Percentiles rank a stretch among this genome's conserved stretches.
Evolutionary conservation across 2,329 filamentous ascomycete species (phyloP).

Genomic region (Calonectria crousiana): DNA sequence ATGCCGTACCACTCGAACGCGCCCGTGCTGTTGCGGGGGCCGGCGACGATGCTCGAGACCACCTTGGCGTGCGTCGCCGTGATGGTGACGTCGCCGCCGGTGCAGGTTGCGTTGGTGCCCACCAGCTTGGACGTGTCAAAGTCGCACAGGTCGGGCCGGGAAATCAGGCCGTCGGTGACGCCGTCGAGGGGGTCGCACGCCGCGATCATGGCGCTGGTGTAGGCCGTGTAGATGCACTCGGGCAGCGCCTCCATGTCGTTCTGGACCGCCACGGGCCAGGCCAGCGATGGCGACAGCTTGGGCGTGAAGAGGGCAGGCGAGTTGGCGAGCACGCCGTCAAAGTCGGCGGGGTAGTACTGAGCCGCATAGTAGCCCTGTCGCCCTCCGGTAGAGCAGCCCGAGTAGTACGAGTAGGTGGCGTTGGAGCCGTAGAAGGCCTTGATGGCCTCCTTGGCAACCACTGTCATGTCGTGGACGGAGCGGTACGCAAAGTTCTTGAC

Average conservation of each 20-base stretch:
- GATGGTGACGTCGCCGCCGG: background rate
- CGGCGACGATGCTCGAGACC: background rate
- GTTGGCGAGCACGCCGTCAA: conserved; percentile 11
- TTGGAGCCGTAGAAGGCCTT: background rate
- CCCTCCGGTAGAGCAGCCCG: conserved; percentile 6
- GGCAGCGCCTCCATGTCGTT: background rate
- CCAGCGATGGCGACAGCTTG: background rate
- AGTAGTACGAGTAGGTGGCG: conserved; percentile 1
- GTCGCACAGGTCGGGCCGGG: background rate
- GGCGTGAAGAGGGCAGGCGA: background rate
- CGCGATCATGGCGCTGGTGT: background rate
- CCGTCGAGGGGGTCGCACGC: conserved; percentile 1
- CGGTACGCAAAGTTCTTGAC: conserved; percentile 12
- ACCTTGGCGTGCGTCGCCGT: background rate
- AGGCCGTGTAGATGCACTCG: background rate
- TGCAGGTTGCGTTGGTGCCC: background rate
- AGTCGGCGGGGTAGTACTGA: conserved; percentile 1
- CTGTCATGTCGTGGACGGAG: background rate
- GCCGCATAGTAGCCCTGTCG: conserved; percentile 8
- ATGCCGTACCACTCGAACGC: conserved; percentile 1
- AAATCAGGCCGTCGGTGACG: background rate
- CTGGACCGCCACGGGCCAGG: background rate
- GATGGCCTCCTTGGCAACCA: background rate
- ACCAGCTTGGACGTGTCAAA: background rate
- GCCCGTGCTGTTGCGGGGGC: background rate